Base-by-base conservation (phyloP, 208 protist genomes). In the Porcisia hertigi region DNA sequence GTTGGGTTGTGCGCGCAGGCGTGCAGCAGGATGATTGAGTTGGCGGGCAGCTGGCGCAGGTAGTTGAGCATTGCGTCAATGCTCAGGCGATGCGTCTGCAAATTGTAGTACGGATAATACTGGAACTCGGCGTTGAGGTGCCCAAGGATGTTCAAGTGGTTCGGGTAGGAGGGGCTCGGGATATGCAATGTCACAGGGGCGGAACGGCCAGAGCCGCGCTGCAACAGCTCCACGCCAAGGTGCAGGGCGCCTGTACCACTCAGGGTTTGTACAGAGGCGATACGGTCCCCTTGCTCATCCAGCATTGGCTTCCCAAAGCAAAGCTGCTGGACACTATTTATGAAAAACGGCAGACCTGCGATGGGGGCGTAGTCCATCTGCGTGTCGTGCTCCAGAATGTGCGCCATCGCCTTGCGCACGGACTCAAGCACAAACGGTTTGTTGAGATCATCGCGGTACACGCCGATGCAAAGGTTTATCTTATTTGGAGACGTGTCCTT, bases 1-100 rank as follows among this genome's bases (percentile, higher is more conserved):
- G 99, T 99, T 41, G 99, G 99, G 86, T 99, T 99, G 90, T 99
- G 98, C 8, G 98, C 98, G 79, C 98, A 99, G 4, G 96, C 92
- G 81, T 99, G 99, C 12, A 99, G 79, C 23, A 99, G 41, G 64
- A 99, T 85, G 3, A 98, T 85, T 11, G 92, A 95, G 23, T 91
- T 72, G 25, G 95, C 78, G 30, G 91, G 90, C 36, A 89, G 66
- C 62, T 83, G 76, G 1, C 83, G 59, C 39, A 98, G 72, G 41
- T 89, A 84, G 39, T 86, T 67, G 11, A 98, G 76, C 85, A 96
- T 90, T 11, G 84, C 92, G 45, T 88, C 85, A 14, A 94, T 52
- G 74, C 95, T 85, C 23, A 98, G 60, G 3, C 73, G 75, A 62
- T 89, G 89, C 53, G 75, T 97, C 39, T 66, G 54, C n/a, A 71